Evolutionary conservation across 1,139 yeast genomes (phyloP), one percentile per base, ranked within the genome.

Genomic region (Geotrichum reessii): DNA sequence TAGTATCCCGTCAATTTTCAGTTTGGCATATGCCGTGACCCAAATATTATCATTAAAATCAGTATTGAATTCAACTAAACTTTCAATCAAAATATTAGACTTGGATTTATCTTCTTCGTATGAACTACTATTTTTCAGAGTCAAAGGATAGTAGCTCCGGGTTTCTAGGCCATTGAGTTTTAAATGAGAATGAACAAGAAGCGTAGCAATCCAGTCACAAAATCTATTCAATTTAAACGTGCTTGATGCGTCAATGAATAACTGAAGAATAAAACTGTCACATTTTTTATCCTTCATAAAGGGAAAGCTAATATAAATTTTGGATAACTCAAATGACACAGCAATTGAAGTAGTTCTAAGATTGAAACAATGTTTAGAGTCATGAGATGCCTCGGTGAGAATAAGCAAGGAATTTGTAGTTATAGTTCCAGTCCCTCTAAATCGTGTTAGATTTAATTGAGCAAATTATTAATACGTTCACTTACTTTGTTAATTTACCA

Each of bases 121-220:
- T n/a, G 17, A 1, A 21, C 21, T 1, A 9, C 2, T 17, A 19
- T 21, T 9, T 1, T 28, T 31, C 5, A 40, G n/a, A 17, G 52
- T 21, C 6, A 47, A 31, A 6, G 60, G 60, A n/a, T 31, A 50
- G 37, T 51, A 55, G 11, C 25, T 49, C 42, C 52, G 55, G 14
- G 40, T 24, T 51, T 28, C 17, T 8, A 58, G 47, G 3, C 58
- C 61, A 31, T 53, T 33, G 5, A 47, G 52, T 19, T 55, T 58
- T 21, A 58, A 52, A 33, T 58, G 55, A 9, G 61, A 52, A 37
- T 58, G 61, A 22, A 58, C 37, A 24, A 55, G 37, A 12, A 58
- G 28, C 6, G 37, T 42, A 12, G 55, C 55, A 22, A 52, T 27
- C 58, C 61, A 58, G n/a, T 52, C 33, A 27, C 28, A 22, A 42